Conservation (phyloP, 768 basidiomycete genomes). For the Heimioporus sp. region DNA sequence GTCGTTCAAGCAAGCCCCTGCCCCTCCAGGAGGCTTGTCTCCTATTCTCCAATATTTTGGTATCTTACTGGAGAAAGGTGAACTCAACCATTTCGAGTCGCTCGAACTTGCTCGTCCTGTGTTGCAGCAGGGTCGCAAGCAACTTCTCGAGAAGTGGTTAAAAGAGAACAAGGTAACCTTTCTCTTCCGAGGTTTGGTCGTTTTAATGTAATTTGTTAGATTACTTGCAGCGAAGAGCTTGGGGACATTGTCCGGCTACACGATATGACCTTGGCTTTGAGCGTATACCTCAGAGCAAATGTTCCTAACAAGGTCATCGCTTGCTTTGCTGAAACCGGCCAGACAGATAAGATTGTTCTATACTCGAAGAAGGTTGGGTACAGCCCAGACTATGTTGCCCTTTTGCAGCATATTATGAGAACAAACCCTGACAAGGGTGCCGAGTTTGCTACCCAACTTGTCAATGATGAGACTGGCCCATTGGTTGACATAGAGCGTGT, state of each 20-base stretch:
- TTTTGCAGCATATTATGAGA: slow-evolving; percentile 95
- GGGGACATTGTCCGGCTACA: slow-evolving; percentile 93
- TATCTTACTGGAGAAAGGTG: slow-evolving; percentile 96
- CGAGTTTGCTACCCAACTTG: slow-evolving; percentile 93
- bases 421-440: slow-evolving; percentile 97
- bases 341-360: slow-evolving; percentile 96
- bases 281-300: slow-evolving; percentile 96
- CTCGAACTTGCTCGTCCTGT: slow-evolving; percentile 96
- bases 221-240: slow-evolving; percentile 97
- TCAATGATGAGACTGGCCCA: slow-evolving; percentile 90
- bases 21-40: slow-evolving; percentile 83
- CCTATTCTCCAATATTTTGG: slow-evolving; percentile 99
- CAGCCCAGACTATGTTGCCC: slow-evolving; percentile 85
- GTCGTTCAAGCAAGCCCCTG: slow-evolving; percentile 94
- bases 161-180: slow-evolving; percentile 92
- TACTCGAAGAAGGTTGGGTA: slow-evolving; percentile 98
- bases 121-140: slow-evolving; percentile 92
- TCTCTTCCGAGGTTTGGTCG: slow-evolving; percentile 2
- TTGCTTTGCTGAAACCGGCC: slow-evolving; percentile 98
- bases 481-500: slow-evolving; percentile 92
- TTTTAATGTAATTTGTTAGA: slow-evolving; percentile 42
- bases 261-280: slow-evolving; percentile 96
- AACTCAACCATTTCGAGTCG: slow-evolving; percentile 94
- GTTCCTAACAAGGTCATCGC: slow-evolving; percentile 98
- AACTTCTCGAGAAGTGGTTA: slow-evolving; percentile 97